Evolutionary conservation across 129 eudicot species (phyloP).

Genomic region (Chrysanthemum seticuspe): DNA sequence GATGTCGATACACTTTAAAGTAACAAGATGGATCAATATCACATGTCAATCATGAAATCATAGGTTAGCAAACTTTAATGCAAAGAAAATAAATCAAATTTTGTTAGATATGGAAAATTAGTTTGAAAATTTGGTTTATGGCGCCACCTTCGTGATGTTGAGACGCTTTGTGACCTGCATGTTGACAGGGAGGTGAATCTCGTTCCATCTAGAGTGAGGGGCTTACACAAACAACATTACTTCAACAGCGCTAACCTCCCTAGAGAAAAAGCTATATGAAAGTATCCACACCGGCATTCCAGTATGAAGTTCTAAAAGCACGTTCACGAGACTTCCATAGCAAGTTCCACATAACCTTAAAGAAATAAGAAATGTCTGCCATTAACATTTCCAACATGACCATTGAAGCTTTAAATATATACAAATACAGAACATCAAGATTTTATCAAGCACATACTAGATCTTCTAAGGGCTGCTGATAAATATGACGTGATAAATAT

Average conservation of each 20-base stretch:
- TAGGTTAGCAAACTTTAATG: conserved; percentile 7
- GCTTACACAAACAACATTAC: conserved; percentile 22
- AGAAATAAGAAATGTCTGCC: conserved; percentile 69
- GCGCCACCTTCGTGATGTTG: background rate
- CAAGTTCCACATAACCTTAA: conserved; percentile 90
- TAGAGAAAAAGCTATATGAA: conserved; percentile 76
- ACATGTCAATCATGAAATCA: background rate
- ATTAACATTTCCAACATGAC: conserved; percentile 61
- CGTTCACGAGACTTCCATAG: conserved; percentile 79
- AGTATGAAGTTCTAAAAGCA: conserved; percentile 82
- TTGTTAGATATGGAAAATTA: background rate
- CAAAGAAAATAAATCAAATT: conserved; percentile 1
- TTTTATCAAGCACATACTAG: conserved; percentile 64
- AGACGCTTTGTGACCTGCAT: background rate
- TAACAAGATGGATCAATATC: background rate
- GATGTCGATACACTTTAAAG: no score
- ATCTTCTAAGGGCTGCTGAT: conserved; percentile 84
- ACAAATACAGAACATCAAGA: conserved; percentile 51
- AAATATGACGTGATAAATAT: conserved; percentile 55
- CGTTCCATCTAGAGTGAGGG: no score
- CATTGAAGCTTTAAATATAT: conserved; percentile 70
- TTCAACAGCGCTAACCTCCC: conserved; percentile 51
- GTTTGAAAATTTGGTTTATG: background rate
- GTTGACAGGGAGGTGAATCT: conserved; percentile 43
- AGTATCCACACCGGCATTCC: conserved; percentile 87